phyloP scores from a whole-genome alignment of 352 stramenopile genomes.

The Phytophthora europaea region DNA sequence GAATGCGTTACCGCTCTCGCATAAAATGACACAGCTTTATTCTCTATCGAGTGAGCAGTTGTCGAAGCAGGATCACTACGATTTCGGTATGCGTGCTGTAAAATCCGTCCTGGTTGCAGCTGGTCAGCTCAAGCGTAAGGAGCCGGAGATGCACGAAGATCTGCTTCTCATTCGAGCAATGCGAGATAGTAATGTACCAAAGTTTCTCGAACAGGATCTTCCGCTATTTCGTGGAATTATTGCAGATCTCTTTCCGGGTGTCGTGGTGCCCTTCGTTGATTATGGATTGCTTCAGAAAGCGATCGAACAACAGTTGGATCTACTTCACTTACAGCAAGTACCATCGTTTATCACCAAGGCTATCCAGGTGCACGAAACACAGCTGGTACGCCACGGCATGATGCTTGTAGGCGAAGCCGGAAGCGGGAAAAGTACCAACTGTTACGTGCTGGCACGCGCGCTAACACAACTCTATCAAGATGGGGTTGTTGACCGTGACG shows the following conservation, averaged over 20 bases:
- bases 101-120: slow-evolving; percentile 96
- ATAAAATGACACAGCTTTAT: slow-evolving; percentile 97
- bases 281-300: slow-evolving; percentile 93
- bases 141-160: slow-evolving; percentile 95
- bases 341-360: slow-evolving; percentile 88
- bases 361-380: slow-evolving; percentile 93
- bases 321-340: slow-evolving; percentile 85
- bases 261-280: slow-evolving; percentile 95
- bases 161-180: slow-evolving; percentile 96
- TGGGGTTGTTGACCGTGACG: slow-evolving; percentile 84
- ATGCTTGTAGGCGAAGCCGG: slow-evolving; percentile 95
- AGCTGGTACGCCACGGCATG: slow-evolving; percentile 94
- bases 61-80: slow-evolving; percentile 96
- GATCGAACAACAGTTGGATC: slow-evolving; percentile 84
- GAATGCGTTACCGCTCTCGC: slow-evolving; percentile 92
- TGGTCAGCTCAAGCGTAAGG: slow-evolving; percentile 94
- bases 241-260: slow-evolving; percentile 94
- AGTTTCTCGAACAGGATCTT: slow-evolving; percentile 96
- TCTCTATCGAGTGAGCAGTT: slow-evolving; percentile 94
- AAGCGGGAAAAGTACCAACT: slow-evolving; percentile 91
- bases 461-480: slow-evolving; percentile 83
- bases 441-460: slow-evolving; percentile 76
- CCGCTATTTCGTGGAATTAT: slow-evolving; percentile 96
- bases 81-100: slow-evolving; percentile 95
- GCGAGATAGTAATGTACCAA: slow-evolving; percentile 96